Conservation (phyloP, 1,284 basidiomycete species). For the Mycosarcoma mackinlayi region DNA sequence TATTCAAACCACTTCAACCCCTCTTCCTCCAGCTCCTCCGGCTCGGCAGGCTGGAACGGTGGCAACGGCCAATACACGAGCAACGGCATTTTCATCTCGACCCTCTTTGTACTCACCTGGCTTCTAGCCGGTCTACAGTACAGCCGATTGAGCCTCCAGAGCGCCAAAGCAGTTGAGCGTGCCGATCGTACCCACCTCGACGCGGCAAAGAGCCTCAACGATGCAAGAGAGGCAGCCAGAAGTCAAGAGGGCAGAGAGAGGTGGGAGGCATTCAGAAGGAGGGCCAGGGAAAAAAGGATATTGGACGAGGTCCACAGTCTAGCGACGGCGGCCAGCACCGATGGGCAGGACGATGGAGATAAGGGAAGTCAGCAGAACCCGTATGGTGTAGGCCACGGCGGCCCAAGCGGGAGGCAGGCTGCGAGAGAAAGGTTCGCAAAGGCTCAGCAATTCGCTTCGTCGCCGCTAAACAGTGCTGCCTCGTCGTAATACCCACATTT, state of each 20-base stretch:
- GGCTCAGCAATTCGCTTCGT: slow-evolving; percentile 4
- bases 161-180: slow-evolving; percentile 34
- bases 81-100: slow-evolving; percentile 41
- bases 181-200: slow-evolving; percentile 33
- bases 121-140: slow-evolving; percentile 44
- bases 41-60: slow-evolving; percentile 27
- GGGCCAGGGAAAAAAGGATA: slow-evolving; percentile 29
- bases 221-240: slow-evolving; percentile 31
- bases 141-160: slow-evolving; percentile 26
- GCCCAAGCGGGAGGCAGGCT: slow-evolving; percentile 42
- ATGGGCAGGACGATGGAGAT: neutral
- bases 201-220: slow-evolving; percentile 20
- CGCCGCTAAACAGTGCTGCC: neutral
- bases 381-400: slow-evolving; percentile 44
- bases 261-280: slow-evolving; percentile 19
- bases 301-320: slow-evolving; percentile 6
- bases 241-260: slow-evolving; percentile 30
- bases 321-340: too few species aligned
- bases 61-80: slow-evolving; percentile 30
- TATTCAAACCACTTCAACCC: slow-evolving; percentile 20
- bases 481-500: neutral
- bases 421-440: slow-evolving; percentile 23
- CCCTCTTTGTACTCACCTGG: slow-evolving; percentile 48
- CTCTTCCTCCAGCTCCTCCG: neutral
- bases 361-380: neutral